Evolutionary conservation across 331 rosid species (phyloP).

Genomic region (Malus hybrid): DNA sequence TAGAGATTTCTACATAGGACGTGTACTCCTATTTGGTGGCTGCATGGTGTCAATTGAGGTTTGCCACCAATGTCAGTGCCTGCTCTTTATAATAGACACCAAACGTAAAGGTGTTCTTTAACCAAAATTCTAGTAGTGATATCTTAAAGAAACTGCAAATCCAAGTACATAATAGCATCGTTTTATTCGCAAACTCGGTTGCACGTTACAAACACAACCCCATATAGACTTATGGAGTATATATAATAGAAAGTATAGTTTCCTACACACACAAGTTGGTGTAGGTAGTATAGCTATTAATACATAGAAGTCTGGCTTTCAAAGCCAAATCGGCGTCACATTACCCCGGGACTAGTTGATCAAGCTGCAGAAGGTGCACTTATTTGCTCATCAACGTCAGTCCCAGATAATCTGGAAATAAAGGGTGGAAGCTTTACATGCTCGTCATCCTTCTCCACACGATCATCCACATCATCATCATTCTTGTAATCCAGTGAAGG

Average conservation of each 20-base stretch:
- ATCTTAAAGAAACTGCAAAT: too few species aligned
- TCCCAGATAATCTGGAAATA: slow-evolving; percentile 6
- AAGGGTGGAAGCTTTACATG: slow-evolving; percentile 8
- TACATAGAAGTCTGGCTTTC: neutral
- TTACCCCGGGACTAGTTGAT: neutral
- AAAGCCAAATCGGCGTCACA: neutral
- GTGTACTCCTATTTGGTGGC: too few species aligned
- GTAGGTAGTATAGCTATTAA: neutral
- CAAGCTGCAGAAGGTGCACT: slow-evolving; percentile 37
- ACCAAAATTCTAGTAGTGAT: too few species aligned
- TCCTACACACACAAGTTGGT: neutral
- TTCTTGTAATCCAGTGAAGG: slow-evolving; percentile 25
- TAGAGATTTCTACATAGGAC: too few species aligned
- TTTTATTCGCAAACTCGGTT: neutral
- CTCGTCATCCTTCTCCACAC: neutral
- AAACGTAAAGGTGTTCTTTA: too few species aligned
- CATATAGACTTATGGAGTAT: neutral
- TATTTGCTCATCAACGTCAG: neutral
- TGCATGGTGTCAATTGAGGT: too few species aligned
- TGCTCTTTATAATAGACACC: too few species aligned
- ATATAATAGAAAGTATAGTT: neutral
- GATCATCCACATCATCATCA: neutral
- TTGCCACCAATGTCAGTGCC: too few species aligned
- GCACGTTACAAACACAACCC: neutral
- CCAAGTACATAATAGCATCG: too few species aligned